A percentile compares a stretch with the other conserved stretches of the same genome.
These are phyloP conservation scores for Ogataea siamensis DNA, from an alignment of 805 yeast genomes.

Conservation along the genomic window DNA sequence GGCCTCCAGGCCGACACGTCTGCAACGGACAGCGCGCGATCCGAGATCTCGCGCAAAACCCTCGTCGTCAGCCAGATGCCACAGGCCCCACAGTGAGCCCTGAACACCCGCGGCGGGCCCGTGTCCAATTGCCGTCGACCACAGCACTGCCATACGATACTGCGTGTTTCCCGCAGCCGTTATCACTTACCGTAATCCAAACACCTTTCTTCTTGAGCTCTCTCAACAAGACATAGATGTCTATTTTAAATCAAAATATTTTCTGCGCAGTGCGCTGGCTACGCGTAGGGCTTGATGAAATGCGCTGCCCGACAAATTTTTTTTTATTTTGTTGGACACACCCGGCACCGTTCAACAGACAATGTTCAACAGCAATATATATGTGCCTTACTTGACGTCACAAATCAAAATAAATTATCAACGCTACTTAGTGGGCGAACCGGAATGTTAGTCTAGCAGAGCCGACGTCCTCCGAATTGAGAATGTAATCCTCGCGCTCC, in stretches of 20 bases:
- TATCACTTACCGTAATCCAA: slow-evolving; percentile 11
- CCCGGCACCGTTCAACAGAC: slow-evolving; percentile 15
- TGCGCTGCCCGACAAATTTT: slow-evolving; percentile 13
- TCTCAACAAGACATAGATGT: slow-evolving; percentile 13
- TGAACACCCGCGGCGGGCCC: too few relatives aligned
- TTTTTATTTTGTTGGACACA: slow-evolving; percentile 13
- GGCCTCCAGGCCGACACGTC: neutral
- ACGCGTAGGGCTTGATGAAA: slow-evolving; percentile 6
- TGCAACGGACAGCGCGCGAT: neutral
- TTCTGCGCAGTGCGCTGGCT: slow-evolving; percentile 10
- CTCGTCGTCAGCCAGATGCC: neutral
- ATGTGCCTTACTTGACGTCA: slow-evolving; percentile 13
- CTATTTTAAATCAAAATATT: slow-evolving; percentile 12
- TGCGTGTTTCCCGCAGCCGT: neutral
- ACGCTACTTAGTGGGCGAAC: slow-evolving; percentile 25
- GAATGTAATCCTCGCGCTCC: slow-evolving; percentile 48
- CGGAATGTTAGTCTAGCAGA: slow-evolving; percentile 53
- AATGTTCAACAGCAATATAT: slow-evolving; percentile 12
- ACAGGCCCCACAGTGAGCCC: too few relatives aligned
- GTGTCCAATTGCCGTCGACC: too few relatives aligned
- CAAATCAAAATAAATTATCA: neutral
- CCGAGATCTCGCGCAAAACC: neutral
- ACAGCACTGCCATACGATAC: too few relatives aligned
- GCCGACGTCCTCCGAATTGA: slow-evolving; percentile 50
- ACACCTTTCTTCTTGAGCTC: slow-evolving; percentile 10